Evolutionary conservation across 2,329 filamentous ascomycete species (phyloP), one percentile per base, ranked within the genome.

Genomic region (Stagonosporopsis chrysanthemi): DNA sequence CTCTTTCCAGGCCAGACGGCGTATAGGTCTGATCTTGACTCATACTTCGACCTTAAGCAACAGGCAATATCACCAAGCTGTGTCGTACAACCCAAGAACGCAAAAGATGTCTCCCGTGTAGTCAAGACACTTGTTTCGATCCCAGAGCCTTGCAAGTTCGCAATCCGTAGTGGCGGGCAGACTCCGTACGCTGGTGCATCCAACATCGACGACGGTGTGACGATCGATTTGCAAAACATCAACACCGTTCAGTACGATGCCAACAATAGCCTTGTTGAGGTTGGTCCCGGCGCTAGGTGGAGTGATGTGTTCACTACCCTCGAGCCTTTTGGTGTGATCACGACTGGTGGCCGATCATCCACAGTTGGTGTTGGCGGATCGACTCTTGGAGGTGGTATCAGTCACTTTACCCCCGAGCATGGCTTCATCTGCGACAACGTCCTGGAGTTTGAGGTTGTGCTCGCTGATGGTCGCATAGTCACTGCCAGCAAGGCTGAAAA

Each of bases 351-450:
- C 6, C 67, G 71, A 9, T 60, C 64, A 6, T 62, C 62, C 2
- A 62, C 56, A 7, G 66, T 72, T 4, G 71, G 69, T 8, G 66
- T 70, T 19, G 68, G 65, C 12, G 70, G 71, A 6, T 52, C 72
- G 14, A 62, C 67, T 1, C 56, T 68, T 2, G 70, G 69, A 1
- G 69, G 68, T 24, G 74, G 74, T 4, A 66, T 74, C 19, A 68
- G 63, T 1, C 74, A 68, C 57, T 73, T 73, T 40, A 64, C 67
- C 2, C 59, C 63, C 2, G 61, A 66, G 6, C 58, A 69, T 14
- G 75, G 75, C 1, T 57, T 60, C 36, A 70, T 60, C 47, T 73
- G 64, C 29, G 74, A 78, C 43, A 70, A 73, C 19, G 66, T 72
- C 3, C 46, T 74, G 9, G 63, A 70, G 7, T 75, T 71, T 28